Evolutionary conservation across 2,329 filamentous ascomycete species (phyloP).

Genomic region (Aspergillus persii): DNA sequence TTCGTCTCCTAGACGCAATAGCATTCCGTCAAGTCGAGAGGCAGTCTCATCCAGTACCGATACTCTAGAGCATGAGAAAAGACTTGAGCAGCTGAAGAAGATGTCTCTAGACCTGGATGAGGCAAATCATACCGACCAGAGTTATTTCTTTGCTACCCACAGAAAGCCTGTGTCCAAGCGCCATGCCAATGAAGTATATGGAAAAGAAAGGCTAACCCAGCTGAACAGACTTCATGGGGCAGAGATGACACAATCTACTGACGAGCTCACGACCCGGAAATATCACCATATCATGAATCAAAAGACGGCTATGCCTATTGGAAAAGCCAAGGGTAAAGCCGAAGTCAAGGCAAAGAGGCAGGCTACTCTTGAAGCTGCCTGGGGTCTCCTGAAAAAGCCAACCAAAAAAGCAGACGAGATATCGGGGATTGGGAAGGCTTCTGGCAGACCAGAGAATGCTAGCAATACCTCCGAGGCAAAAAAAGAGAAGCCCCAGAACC

Average conservation of each 20-base stretch:
- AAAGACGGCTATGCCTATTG: slow-evolving; percentile 17
- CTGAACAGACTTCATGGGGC: slow-evolving; percentile 11
- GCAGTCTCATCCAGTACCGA: background rate
- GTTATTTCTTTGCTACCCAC: background rate
- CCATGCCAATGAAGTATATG: slow-evolving; percentile 1
- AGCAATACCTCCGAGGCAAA: background rate
- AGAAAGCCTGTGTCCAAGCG: background rate
- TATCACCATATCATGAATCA: slow-evolving; percentile 34
- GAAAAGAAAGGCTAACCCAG: slow-evolving; percentile 10
- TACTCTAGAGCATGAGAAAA: background rate
- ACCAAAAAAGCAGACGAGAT: slow-evolving; percentile 2
- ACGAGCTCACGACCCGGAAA: slow-evolving; percentile 23
- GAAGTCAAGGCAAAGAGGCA: slow-evolving; percentile 23
- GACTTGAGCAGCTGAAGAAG: slow-evolving; percentile 6
- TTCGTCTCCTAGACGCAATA: background rate
- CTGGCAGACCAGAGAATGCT: background rate
- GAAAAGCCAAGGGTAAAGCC: slow-evolving; percentile 17
- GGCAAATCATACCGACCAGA: background rate
- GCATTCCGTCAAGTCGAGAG: background rate
- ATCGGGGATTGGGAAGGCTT: background rate
- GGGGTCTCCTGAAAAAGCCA: slow-evolving; percentile 20
- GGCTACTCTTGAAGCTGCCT: slow-evolving; percentile 29
- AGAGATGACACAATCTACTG: slow-evolving; percentile 8
- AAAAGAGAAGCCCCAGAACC: background rate
- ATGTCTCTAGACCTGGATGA: background rate